A percentile compares a stretch with the other conserved stretches of the same genome.
phyloP scores from a whole-genome alignment of 768 basidiomycete genomes.

The Tylopilus balloui region DNA sequence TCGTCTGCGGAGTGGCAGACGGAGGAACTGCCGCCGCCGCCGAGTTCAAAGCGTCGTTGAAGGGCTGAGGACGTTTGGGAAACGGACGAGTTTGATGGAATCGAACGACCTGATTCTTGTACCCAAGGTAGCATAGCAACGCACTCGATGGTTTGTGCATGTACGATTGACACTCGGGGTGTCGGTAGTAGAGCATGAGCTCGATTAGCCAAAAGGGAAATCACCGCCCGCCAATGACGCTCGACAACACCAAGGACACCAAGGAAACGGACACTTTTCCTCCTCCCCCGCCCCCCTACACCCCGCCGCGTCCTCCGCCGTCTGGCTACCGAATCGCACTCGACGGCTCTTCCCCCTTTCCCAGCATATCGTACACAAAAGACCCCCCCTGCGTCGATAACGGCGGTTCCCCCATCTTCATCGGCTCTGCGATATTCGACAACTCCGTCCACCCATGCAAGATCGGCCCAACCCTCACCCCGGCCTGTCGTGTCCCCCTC shows the following conservation, averaged over 20 bases:
- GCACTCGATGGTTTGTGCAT: neutral
- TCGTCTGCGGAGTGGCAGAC: constrained; percentile 51
- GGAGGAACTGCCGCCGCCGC: constrained; percentile 46
- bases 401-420: constrained; percentile 59
- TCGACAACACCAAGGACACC: constrained; percentile 4
- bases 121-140: neutral
- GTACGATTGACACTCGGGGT: neutral
- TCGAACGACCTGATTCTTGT: neutral
- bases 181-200: no score
- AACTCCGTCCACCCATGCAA: constrained; percentile 81
- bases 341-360: constrained; percentile 35
- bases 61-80: neutral
- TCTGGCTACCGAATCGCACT: constrained; percentile 68
- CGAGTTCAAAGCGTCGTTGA: constrained; percentile 4
- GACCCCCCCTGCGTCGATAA: constrained; percentile 52
- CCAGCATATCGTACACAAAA: constrained; percentile 39
- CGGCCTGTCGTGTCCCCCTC: constrained; percentile 53
- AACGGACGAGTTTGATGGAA: no score
- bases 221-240: constrained; percentile 4
- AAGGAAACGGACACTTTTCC: neutral
- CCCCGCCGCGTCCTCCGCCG: constrained; percentile 38
- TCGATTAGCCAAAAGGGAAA: no score
- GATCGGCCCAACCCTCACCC: constrained; percentile 57
- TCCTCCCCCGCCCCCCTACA: constrained; percentile 21
- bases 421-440: constrained; percentile 69